Percentiles rank a stretch among this genome's conserved stretches.
Evolutionary conservation across 768 basidiomycete genomes (phyloP).

Genomic region (Suillus sp.): DNA sequence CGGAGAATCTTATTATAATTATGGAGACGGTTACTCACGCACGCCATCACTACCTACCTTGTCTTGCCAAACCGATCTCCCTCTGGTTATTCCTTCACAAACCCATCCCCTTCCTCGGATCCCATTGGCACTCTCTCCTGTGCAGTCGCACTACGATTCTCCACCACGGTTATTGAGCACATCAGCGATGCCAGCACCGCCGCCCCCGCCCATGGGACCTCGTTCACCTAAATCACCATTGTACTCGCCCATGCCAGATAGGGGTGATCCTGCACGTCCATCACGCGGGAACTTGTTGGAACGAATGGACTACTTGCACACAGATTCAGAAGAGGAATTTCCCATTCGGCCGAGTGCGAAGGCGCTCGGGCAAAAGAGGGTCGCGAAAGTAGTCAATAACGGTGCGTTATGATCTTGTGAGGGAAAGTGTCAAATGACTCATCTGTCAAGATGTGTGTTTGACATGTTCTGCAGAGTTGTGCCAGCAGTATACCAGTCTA

Average conservation of each 20-base stretch:
- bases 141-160: conserved; percentile 20
- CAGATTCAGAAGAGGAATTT: conserved; percentile 34
- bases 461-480: neutral
- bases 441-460: neutral
- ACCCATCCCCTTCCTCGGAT: conserved; percentile 43
- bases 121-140: conserved; percentile 27
- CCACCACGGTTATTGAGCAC: conserved; percentile 28
- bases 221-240: conserved; percentile 61
- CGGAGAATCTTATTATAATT: conserved; percentile 22
- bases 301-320: conserved; percentile 27
- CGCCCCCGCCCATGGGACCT: conserved; percentile 74
- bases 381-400: conserved; percentile 49
- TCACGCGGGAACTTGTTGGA: conserved; percentile 27
- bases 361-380: conserved; percentile 82
- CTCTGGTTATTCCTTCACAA: conserved; percentile 32
- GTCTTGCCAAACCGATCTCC: conserved; percentile 35
- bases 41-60: conserved; percentile 27
- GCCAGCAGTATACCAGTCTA: neutral
- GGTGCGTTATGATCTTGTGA: conserved; percentile 39
- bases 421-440: neutral
- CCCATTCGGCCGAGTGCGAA: conserved; percentile 76
- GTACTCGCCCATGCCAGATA: conserved; percentile 72
- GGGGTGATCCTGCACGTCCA: conserved; percentile 22
- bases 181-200: conserved; percentile 55
- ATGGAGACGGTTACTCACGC: conserved; percentile 31